Percentiles rank a stretch among this genome's conserved stretches.
Conservation (phyloP, 1,284 basidiomycete genomes). For the Rhodotorula sp. region DNA sequence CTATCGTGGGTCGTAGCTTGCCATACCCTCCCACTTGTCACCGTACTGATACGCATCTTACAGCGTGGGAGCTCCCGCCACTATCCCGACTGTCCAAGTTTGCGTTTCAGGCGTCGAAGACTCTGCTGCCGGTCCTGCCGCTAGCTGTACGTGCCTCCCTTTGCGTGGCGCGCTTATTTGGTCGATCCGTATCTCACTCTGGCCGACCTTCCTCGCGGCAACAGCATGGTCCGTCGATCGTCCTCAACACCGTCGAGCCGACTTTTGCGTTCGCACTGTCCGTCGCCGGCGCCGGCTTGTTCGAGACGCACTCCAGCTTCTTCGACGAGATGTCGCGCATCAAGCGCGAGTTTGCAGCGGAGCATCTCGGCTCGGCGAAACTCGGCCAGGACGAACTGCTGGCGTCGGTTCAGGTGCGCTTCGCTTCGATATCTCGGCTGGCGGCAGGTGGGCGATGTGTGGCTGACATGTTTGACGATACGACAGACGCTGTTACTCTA, state of each 20-base stretch:
- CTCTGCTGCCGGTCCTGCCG: constrained; percentile 1
- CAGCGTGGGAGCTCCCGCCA: constrained; percentile 12
- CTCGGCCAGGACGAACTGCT: constrained; percentile 3
- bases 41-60: neutral
- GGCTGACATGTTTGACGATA: neutral
- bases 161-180: too few relatives aligned
- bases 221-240: constrained; percentile 2
- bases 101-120: constrained; percentile 2
- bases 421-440: neutral
- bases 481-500: constrained; percentile 9
- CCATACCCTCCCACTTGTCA: too few relatives aligned
- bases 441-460: neutral
- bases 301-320: neutral
- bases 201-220: too few relatives aligned
- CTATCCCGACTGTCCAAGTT: constrained; percentile 5
- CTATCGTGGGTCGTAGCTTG: neutral
- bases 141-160: neutral
- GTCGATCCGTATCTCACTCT: too few relatives aligned
- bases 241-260: neutral
- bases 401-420: neutral
- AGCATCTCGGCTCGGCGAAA: neutral
- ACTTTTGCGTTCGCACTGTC: constrained; percentile 10
- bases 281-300: constrained; percentile 14
- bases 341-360: constrained; percentile 12
- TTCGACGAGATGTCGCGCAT: constrained; percentile 1